phyloP scores from a whole-genome alignment of 1,139 yeast genomes.

The Candida tropicalis region DNA sequence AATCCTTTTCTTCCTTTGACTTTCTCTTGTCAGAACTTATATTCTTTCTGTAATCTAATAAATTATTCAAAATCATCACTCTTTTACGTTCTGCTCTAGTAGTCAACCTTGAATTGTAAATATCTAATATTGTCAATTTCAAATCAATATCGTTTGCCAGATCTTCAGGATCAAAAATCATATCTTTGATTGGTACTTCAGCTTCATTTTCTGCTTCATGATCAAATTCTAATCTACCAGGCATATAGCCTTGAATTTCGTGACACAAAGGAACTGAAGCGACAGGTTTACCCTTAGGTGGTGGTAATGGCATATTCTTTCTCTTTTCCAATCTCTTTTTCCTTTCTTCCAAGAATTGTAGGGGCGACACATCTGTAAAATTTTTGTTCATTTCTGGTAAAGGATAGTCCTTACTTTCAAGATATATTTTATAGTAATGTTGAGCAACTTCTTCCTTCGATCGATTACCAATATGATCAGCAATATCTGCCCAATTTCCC shows the following conservation, averaged over 20 bases:
- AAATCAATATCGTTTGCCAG: conserved; percentile 84
- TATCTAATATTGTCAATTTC: conserved; percentile 83
- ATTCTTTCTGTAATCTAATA: conserved; percentile 84
- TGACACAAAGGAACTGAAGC: conserved; percentile 96
- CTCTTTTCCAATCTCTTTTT: conserved; percentile 74
- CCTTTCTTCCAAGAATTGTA: conserved; percentile 69
- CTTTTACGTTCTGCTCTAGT: conserved; percentile 93
- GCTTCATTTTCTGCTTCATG: conserved; percentile 97
- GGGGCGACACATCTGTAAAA: conserved; percentile 63
- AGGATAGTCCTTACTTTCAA: conserved; percentile 75
- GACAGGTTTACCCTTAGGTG: conserved; percentile 81
- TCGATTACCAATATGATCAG: conserved; percentile 92
- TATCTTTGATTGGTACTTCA: conserved; percentile 89
- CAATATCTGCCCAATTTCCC: conserved; percentile 97
- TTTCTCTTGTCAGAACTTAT: conserved; percentile 76
- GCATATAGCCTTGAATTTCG: conserved; percentile 98
- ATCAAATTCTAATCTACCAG: conserved; percentile 95
- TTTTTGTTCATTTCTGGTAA: conserved; percentile 76
- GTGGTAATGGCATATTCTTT: conserved; percentile 65
- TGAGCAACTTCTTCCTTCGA: conserved; percentile 87
- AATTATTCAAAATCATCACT: conserved; percentile 69
- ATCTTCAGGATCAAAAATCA: conserved; percentile 94
- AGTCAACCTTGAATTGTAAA: conserved; percentile 86
- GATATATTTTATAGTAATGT: conserved; percentile 75
- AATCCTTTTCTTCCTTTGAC: conserved; percentile 86